Evolutionary conservation across 768 basidiomycete species (phyloP).

Genomic region (Agaricus sinodeliciosus): DNA sequence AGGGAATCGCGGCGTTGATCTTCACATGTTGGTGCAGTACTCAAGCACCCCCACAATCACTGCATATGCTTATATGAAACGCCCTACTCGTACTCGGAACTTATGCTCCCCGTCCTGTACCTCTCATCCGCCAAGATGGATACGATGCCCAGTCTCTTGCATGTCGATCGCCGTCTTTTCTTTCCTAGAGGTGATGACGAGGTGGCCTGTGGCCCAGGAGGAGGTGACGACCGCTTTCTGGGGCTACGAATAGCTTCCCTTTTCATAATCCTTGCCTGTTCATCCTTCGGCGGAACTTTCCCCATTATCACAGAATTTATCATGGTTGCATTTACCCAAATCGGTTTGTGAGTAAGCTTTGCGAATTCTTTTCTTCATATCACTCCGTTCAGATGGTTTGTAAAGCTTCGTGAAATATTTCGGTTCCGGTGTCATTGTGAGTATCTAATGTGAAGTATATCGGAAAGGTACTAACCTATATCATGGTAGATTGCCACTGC

Average conservation of each 20-base stretch:
- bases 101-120: slow-evolving; percentile 7
- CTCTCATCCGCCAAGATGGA: slow-evolving; percentile 10
- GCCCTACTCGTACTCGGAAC: not conserved
- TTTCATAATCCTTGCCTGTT: slow-evolving; percentile 65
- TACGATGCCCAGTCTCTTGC: slow-evolving; percentile 1
- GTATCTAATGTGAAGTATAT: slow-evolving; percentile 18
- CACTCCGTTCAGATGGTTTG: not conserved
- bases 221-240: slow-evolving; percentile 41
- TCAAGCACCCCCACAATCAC: slow-evolving; percentile 31
- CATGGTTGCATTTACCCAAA: slow-evolving; percentile 50
- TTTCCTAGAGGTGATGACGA: slow-evolving; percentile 10
- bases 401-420: slow-evolving; percentile 81
- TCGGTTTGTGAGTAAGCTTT: slow-evolving; percentile 60
- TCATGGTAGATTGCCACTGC: slow-evolving; percentile 72
- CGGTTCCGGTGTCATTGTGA: slow-evolving; percentile 82
- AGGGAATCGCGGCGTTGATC: not conserved
- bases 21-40: slow-evolving; percentile 23
- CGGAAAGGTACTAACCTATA: not conserved
- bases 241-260: slow-evolving; percentile 63
- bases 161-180: not conserved
- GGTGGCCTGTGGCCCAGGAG: slow-evolving; percentile 44
- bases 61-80: slow-evolving; percentile 12
- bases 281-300: slow-evolving; percentile 58
- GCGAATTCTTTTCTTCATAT: not conserved
- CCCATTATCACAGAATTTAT: slow-evolving; percentile 57